These are phyloP conservation scores for Apiospora marii DNA, from an alignment of 2,329 filamentous ascomycete species.

Conservation along the genomic window DNA sequence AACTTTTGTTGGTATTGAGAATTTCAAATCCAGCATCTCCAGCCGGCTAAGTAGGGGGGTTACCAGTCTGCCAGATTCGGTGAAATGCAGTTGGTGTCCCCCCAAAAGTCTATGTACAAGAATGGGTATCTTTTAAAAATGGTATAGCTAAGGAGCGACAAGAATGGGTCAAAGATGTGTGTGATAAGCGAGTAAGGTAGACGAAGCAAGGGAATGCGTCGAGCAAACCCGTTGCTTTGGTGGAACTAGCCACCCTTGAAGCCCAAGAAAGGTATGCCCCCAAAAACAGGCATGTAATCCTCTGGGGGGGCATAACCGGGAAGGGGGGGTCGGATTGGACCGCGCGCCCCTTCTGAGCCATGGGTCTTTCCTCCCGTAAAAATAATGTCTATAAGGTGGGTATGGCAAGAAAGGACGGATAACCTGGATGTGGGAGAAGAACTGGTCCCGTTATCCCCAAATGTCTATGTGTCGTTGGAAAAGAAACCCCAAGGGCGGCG, in stretches of 20 bases:
- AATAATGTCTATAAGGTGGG: neutral
- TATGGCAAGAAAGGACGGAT: neutral
- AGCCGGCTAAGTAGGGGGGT: neutral
- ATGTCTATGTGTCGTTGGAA: conserved; percentile 5
- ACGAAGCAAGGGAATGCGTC: conserved; percentile 17
- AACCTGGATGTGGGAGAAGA: neutral
- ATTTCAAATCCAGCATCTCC: neutral
- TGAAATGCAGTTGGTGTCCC: neutral
- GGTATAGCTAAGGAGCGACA: conserved; percentile 12
- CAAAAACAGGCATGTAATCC: neutral
- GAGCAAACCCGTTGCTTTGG: conserved; percentile 13
- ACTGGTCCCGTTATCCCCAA: conserved; percentile 1
- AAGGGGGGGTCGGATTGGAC: neutral
- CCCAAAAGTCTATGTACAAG: conserved; percentile 24
- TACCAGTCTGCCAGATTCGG: neutral
- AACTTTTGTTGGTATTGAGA: neutral
- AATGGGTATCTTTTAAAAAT: conserved; percentile 16
- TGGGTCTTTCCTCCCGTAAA: neutral
- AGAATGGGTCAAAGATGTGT: conserved; percentile 4
- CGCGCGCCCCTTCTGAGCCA: neutral
- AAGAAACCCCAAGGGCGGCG: conserved; percentile 6
- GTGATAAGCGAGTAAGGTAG: neutral
- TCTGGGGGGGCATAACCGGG: neutral
- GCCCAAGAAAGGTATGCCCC: neutral
- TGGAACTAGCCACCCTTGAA: conserved; percentile 17